Conservation (phyloP, 495 filamentous ascomycete genomes). For the Penicillium nucicola region DNA sequence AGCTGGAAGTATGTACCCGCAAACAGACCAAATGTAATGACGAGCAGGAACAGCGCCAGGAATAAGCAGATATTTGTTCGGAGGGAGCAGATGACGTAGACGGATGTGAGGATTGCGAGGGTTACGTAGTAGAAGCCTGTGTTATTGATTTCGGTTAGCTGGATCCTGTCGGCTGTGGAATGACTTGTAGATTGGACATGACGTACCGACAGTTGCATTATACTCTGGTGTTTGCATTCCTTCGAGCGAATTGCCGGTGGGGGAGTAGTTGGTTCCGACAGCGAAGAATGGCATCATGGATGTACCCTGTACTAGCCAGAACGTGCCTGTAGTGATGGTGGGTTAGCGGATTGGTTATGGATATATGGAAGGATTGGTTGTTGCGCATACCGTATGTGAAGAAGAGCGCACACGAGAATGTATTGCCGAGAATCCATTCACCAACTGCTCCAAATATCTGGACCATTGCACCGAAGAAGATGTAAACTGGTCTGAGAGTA, state of each 20-base stretch:
- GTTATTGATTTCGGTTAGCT: neutral
- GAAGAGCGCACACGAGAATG: constrained; percentile 70
- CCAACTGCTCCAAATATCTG: constrained; percentile 61
- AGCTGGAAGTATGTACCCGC: constrained; percentile 55
- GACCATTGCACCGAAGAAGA: constrained; percentile 69
- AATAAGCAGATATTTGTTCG: constrained; percentile 70
- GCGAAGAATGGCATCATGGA: constrained; percentile 32
- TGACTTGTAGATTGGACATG: constrained; percentile 4
- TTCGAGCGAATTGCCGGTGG: constrained; percentile 27
- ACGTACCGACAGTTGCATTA: constrained; percentile 55
- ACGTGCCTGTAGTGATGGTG: constrained; percentile 24
- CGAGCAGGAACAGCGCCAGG: constrained; percentile 60
- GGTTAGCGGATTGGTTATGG: too few species aligned
- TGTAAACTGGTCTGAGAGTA: constrained; percentile 45
- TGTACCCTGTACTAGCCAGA: constrained; percentile 35
- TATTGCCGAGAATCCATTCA: constrained; percentile 72
- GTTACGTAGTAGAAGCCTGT: constrained; percentile 29
- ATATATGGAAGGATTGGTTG: too few species aligned
- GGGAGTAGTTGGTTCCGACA: constrained; percentile 30
- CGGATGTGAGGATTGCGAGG: constrained; percentile 52
- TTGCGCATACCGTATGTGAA: constrained; percentile 29
- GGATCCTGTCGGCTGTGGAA: neutral
- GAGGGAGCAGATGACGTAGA: constrained; percentile 67
- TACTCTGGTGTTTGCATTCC: constrained; percentile 26
- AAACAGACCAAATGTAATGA: constrained; percentile 55